Evolutionary conservation across 2,329 filamentous ascomycete species (phyloP).

Genomic region (Setomelanomma holmii): DNA sequence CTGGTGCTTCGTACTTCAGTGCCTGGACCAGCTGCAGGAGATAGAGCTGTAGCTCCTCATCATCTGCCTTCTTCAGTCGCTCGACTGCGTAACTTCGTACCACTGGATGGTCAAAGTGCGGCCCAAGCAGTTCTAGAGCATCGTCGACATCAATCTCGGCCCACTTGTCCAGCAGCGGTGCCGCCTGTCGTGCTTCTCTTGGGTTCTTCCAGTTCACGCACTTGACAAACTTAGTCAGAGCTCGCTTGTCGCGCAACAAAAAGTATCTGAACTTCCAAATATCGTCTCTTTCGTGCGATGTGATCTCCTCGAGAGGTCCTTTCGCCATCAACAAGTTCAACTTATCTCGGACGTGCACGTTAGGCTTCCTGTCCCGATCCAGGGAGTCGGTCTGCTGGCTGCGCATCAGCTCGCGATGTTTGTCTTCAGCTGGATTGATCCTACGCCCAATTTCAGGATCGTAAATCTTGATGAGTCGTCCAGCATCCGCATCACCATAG

Average conservation of each 20-base stretch:
- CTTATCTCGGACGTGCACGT: slow-evolving; percentile 93
- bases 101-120: slow-evolving; percentile 85
- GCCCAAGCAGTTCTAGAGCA: slow-evolving; percentile 89
- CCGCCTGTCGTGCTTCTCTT: slow-evolving; percentile 84
- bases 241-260: slow-evolving; percentile 82
- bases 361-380: slow-evolving; percentile 94
- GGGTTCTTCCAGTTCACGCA: slow-evolving; percentile 93
- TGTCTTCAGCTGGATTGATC: slow-evolving; percentile 94
- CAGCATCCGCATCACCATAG: slow-evolving; percentile 59
- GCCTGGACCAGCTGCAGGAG: slow-evolving; percentile 94
- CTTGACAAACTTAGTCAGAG: slow-evolving; percentile 96
- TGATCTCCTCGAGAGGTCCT: slow-evolving; percentile 87
- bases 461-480: slow-evolving; percentile 81
- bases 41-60: slow-evolving; percentile 89
- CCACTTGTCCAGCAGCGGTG: slow-evolving; percentile 90
- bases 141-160: slow-evolving; percentile 97
- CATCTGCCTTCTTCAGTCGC: slow-evolving; percentile 87
- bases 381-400: slow-evolving; percentile 92
- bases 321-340: slow-evolving; percentile 91
- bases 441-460: slow-evolving; percentile 89
- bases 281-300: slow-evolving; percentile 90
- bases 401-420: slow-evolving; percentile 89
- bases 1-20: slow-evolving; percentile 70
- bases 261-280: slow-evolving; percentile 98
- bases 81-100: slow-evolving; percentile 95